These are phyloP conservation scores for Candida xiaguanensis DNA, from an alignment of 805 yeast genomes.

Conservation along the genomic window DNA sequence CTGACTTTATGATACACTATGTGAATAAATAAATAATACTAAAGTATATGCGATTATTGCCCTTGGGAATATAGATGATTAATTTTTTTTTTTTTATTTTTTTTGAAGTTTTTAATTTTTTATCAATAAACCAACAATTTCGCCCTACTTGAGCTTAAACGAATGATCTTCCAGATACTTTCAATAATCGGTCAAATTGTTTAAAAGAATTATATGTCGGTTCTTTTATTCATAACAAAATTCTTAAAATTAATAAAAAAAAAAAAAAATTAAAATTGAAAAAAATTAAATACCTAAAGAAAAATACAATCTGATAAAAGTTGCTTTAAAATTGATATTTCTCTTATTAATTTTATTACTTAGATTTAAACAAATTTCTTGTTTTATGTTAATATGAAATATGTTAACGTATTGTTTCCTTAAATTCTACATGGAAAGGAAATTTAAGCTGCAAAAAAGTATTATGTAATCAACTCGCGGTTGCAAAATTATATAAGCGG, in stretches of 20 bases:
- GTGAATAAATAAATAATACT: background rate
- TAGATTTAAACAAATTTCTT: conserved; percentile 1
- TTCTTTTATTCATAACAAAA: conserved; percentile 5
- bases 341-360: no score
- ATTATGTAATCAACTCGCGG: background rate
- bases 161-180: no score
- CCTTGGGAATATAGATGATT: no score
- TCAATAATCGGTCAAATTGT: no score
- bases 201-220: no score
- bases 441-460: background rate
- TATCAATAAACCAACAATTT: no score
- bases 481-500: conserved; percentile 2
- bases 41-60: background rate
- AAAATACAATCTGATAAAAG: background rate
- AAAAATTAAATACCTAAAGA: background rate
- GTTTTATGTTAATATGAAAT: conserved; percentile 2
- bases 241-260: conserved; percentile 1
- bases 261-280: background rate
- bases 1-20: no score
- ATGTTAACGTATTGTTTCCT: background rate
- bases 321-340: no score
- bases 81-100: no score
- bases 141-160: no score
- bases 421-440: background rate
- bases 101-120: no score